Evolutionary conservation across 352 stramenopile species (phyloP), one percentile per base, ranked within the genome.

Genomic region (Phytophthora agathidicida): DNA sequence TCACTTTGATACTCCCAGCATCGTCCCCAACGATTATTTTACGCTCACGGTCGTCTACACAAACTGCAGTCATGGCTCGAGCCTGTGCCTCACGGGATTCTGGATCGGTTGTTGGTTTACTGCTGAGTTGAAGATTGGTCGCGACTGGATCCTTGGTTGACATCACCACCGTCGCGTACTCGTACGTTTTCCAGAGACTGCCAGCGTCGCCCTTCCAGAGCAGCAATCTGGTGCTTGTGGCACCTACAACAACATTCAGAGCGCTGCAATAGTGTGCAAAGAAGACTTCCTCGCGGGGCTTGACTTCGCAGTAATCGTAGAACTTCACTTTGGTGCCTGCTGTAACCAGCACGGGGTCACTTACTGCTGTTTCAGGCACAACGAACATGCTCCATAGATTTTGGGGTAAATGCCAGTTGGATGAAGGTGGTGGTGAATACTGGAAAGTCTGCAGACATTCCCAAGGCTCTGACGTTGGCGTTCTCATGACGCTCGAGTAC

Each of bases 1-100:
- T 52, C 13, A 96, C 73, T 26, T 82, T 77, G 27, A 94, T 63
- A 9, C 69, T 65, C 1, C 87, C 87, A 0, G 56, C 54, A 31
- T 94, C 83, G 43, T 94, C 82, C 9, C 87, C 87, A 3, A 94
- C 36, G 28, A 96, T 76, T 16, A 94, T 51, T 52, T 96, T 94
- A 1, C 87, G 69, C 55, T 93, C 80, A 1, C 85, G 75, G 36
- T 96, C 85, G 58, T 96, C 87, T 9, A 96, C 62, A 43, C 83
- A 94, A n/a, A 80, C 76, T 1, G 83, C 76, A 0, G 83, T 90
- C 27, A 96, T 87, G 22, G 68, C 60, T 60, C 51, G 58, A 38
- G 53, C 39, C 47, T 58, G 49, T 31, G 56, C 60, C 42, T 51
- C 63, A 20, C 44, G 45, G 3, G 63, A 61, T 30, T 59, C 53